Conservation (phyloP, 345 rosid species). For the Aquilaria yunnanensis region DNA sequence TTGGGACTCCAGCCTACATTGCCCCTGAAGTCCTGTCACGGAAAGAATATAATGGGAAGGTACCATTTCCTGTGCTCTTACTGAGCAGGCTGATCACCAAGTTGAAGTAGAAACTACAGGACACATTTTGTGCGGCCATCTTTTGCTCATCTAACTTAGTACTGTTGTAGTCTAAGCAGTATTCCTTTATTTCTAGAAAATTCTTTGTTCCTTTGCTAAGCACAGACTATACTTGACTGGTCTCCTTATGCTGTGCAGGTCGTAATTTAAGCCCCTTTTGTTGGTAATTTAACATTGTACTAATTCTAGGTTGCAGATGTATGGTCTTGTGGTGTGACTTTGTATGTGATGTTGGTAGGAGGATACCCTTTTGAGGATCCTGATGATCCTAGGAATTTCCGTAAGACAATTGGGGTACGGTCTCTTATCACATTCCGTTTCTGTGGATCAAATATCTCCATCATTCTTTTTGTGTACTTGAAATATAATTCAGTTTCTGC, state of each 20-base stretch:
- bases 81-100: too few species aligned
- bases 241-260: too few species aligned
- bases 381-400: slow-evolving; percentile 32
- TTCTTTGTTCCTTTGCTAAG: not conserved
- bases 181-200: too few species aligned
- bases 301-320: slow-evolving; percentile 52
- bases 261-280: too few species aligned
- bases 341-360: slow-evolving; percentile 76
- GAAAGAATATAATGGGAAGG: slow-evolving; percentile 76
- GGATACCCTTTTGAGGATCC: slow-evolving; percentile 53
- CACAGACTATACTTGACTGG: not conserved
- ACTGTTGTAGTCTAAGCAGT: too few species aligned
- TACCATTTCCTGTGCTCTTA: slow-evolving; percentile 10
- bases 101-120: too few species aligned
- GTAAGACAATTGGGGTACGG: slow-evolving; percentile 62
- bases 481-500: not conserved
- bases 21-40: slow-evolving; percentile 67
- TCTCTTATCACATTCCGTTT: slow-evolving; percentile 2
- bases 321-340: slow-evolving; percentile 79
- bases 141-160: too few species aligned
- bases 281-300: slow-evolving; percentile 7
- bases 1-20: slow-evolving; percentile 74
- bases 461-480: not conserved
- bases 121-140: too few species aligned
- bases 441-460: too few species aligned